Evolutionary conservation across 768 basidiomycete species (phyloP).

Genomic region (Sporobolomyces pararoseus): DNA sequence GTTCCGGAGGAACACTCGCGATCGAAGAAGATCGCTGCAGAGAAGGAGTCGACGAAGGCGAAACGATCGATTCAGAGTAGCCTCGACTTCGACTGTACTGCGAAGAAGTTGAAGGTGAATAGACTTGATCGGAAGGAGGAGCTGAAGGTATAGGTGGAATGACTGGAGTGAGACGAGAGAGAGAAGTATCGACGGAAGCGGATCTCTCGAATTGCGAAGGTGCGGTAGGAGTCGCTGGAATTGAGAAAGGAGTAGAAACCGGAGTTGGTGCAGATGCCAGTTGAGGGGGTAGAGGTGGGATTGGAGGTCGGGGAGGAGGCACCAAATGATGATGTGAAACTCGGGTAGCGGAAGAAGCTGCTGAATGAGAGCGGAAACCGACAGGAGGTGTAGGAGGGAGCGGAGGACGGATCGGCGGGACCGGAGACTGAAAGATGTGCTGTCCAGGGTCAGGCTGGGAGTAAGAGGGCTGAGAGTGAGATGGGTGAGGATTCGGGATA

Average conservation of each 20-base stretch:
- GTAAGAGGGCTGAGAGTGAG: background rate
- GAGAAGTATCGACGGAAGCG: background rate
- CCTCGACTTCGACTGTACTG: background rate
- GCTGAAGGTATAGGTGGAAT: background rate
- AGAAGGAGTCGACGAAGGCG: background rate
- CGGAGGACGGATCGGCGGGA: background rate
- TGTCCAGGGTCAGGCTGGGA: too few species aligned
- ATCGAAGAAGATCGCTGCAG: conserved; percentile 11
- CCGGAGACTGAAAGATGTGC: background rate
- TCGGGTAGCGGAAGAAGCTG: background rate
- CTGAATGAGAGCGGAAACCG: background rate
- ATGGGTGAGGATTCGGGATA: background rate
- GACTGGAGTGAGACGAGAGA: background rate
- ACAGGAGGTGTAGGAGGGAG: conserved; percentile 11
- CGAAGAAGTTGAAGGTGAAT: background rate
- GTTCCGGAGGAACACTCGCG: background rate
- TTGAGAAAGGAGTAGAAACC: conserved; percentile 7
- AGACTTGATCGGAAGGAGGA: too few species aligned
- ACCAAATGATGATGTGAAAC: background rate
- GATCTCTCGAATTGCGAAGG: background rate
- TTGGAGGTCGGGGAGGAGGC: background rate
- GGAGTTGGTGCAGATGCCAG: background rate
- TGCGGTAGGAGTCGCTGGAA: background rate
- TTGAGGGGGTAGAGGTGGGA: conserved; percentile 10
- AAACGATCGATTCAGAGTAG: background rate